phyloP scores from a whole-genome alignment of 139 green algal species.

The Deuterostichococcus epilithicus region DNA sequence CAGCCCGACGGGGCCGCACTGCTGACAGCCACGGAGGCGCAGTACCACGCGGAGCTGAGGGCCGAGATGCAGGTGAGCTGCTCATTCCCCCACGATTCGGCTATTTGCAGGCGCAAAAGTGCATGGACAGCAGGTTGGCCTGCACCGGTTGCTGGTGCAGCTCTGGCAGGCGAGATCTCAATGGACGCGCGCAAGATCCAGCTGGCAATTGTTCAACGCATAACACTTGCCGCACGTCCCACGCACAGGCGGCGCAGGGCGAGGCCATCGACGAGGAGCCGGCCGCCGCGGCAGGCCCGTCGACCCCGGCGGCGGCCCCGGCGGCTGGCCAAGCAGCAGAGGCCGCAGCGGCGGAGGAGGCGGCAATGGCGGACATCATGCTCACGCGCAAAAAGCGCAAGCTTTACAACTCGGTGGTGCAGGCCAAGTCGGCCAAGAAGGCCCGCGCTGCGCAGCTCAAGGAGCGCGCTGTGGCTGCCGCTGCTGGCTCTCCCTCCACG shows the following conservation, averaged over 20 bases:
- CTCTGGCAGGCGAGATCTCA: slow-evolving; percentile 18
- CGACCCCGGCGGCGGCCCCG: background rate
- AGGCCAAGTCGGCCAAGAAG: slow-evolving; percentile 47
- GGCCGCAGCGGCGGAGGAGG: slow-evolving; percentile 41
- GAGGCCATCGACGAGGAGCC: slow-evolving; percentile 17
- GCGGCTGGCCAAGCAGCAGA: slow-evolving; percentile 9
- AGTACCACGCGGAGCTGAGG: slow-evolving; percentile 58
- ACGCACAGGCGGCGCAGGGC: background rate
- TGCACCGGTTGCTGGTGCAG: background rate
- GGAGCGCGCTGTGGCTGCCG: slow-evolving; percentile 7
- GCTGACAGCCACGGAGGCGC: slow-evolving; percentile 38
- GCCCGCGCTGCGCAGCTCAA: slow-evolving; percentile 56
- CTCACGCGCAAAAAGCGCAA: slow-evolving; percentile 86
- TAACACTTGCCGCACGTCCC: background rate
- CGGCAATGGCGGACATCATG: slow-evolving; percentile 80
- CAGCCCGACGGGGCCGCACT: slow-evolving; percentile 9
- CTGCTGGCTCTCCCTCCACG: no score
- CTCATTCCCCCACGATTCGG: background rate
- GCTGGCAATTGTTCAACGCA: slow-evolving; percentile 19
- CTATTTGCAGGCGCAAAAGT: background rate
- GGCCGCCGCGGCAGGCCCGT: slow-evolving; percentile 10
- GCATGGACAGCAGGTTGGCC: background rate
- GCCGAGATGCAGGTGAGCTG: slow-evolving; percentile 53
- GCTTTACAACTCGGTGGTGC: slow-evolving; percentile 83
- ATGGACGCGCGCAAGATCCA: slow-evolving; percentile 17